Conservation (phyloP, 306 rosid species). For the Quercus ilex region DNA sequence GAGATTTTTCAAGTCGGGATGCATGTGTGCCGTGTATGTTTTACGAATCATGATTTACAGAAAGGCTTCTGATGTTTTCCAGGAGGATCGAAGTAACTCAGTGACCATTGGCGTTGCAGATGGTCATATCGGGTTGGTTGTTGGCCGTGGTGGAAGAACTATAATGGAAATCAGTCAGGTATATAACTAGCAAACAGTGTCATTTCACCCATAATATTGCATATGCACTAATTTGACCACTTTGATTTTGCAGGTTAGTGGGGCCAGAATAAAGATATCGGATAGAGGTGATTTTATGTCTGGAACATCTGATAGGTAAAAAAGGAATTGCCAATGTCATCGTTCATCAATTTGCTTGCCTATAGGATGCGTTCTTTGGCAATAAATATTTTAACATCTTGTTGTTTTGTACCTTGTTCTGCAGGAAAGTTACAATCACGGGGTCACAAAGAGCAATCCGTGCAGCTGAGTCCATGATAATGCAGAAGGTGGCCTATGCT, state of each 20-base stretch:
- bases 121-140: conserved; percentile 89
- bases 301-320: conserved; percentile 94
- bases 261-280: conserved; percentile 98
- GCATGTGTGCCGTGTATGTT: background rate
- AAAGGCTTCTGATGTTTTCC: conserved; percentile 28
- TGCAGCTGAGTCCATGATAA: conserved; percentile 81
- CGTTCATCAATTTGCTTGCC: conserved; percentile 7
- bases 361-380: background rate
- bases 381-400: background rate
- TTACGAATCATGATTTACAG: conserved; percentile 5
- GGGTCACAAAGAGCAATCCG: conserved; percentile 94
- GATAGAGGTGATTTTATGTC: conserved; percentile 96
- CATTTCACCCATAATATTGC: conserved; percentile 8
- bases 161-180: conserved; percentile 96
- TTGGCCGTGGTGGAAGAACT: conserved; percentile 98
- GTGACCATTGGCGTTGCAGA: conserved; percentile 88
- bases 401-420: conserved; percentile 14
- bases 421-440: conserved; percentile 96
- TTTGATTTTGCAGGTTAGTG: conserved; percentile 63
- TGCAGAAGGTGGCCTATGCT: conserved; percentile 93
- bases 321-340: background rate
- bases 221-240: conserved; percentile 9
- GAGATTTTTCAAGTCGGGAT: background rate
- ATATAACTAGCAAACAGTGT: conserved; percentile 18
- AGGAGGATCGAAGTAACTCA: conserved; percentile 90